Evolutionary conservation across 805 yeast genomes (phyloP), one percentile per base, ranked within the genome.

Genomic region (Monosporozyma siamensis): DNA sequence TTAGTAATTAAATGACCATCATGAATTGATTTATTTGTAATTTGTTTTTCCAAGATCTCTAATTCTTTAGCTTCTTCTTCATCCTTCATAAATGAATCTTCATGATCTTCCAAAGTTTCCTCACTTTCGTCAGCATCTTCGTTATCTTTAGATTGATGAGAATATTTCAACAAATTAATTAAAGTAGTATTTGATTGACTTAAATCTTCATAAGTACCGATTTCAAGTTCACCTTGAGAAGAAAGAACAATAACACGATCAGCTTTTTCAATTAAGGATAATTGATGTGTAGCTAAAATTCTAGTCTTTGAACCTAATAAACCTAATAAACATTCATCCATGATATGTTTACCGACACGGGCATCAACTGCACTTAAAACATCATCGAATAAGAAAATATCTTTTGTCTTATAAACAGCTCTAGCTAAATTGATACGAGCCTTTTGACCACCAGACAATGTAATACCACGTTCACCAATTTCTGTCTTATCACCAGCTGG

Each of bases 371-470:
- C 94, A 64, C 85, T 77, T 44, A 85, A 68, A 12, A 84, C 87
- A 57, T 85, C 95, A 56, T 85, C 95, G 41, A 85, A 62, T 40
- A 85, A 61, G 32, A 80, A 70, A 20, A 83, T 78, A 53, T 82
- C 87, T 15, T 73, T 72, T 22, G 77, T 69, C 11, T 80, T 75
- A 54, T 85, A 85, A 2, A 82, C 86, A 2, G 90, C 82, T 56
- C 95, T 71, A 3, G 95, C 95, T 46, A 85, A 64, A 54, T 77
- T 76, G 41, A 85, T 73, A 59, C 95, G 73, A 0, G 94, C 90
- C 66, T 85, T 85, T 59, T 85, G 95, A 40, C 95, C 95, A 43
- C 95, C 95, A n/a, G 90, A 81, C 34, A 85, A 64, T 0, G 92
- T 83, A 38, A 85, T 78, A 53, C 95, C 95, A 58, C 85, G 72